Base-by-base conservation (phyloP, 306 rosid genomes). In the Fagus sylvatica region DNA sequence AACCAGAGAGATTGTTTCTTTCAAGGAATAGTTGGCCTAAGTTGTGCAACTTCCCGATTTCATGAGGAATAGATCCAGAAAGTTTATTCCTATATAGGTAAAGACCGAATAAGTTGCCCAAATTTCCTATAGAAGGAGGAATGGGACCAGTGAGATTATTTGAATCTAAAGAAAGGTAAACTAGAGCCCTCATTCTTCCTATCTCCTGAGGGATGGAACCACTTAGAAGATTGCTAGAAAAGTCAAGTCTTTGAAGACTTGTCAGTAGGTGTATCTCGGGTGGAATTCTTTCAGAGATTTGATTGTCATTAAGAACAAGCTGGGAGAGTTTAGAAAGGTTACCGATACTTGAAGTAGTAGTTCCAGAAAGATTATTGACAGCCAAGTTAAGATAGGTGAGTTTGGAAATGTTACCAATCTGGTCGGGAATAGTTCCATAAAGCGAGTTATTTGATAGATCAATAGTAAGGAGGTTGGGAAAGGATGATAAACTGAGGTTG, bases 371-470 rank as follows among this genome's bases (percentile, higher is more conserved):
- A 37, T 15, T 22, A 60, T 48, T 65, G 13, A 15, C 4, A 36
- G 49, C 19, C 64, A 75, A 51, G 55, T 75, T 51, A 8, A 75
- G 79, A 36, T 75, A 17, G 15, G 15, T 51, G 48, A 75, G 62
- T 3, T 46, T 59, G 13, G 65, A 30, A 59, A 59, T 12, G 32
- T 59, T 0, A 17, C 65, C 32, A 12, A 59, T 28, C 30, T 59
- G 12, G 6, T 46, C 13, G 22, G 81, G 81, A 56, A 77, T 77
- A 37, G 32, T 41, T 69, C 81, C 84, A 3, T 22, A 46, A 28
- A 80, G 55, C 0, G 48, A 36, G 43, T 74, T 80, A 17, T 57
- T 46, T 46, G 71, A 30, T 8, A 74, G 61, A 6, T 74, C 53
- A 1, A 80, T 56, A 56, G 7, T 46, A 15, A 53, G 34, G 49